phyloP scores from a whole-genome alignment of 2,329 filamentous ascomycete genomes.

The Cadophora malorum region DNA sequence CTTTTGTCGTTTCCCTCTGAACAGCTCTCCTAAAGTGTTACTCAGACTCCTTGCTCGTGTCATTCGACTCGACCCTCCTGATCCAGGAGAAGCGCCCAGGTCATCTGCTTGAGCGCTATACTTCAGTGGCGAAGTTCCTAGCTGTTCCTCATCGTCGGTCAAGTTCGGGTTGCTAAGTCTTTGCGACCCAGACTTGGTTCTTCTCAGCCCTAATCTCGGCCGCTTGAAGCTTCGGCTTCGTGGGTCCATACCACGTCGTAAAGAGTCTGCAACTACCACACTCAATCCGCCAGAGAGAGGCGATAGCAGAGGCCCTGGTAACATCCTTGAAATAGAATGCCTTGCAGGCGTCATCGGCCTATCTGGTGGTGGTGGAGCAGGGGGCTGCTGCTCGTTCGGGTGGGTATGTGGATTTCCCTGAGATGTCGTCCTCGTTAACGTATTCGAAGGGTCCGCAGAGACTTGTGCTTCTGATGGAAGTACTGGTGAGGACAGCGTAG shows the following conservation, averaged over 20 bases:
- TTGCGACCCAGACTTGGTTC: slow-evolving; percentile 41
- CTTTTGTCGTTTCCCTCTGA: slow-evolving; percentile 36
- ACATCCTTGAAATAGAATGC: slow-evolving; percentile 57
- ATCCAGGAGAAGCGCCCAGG: slow-evolving; percentile 36
- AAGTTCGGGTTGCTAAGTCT: slow-evolving; percentile 30
- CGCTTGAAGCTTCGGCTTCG: slow-evolving; percentile 43
- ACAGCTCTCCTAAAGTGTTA: slow-evolving; percentile 42
- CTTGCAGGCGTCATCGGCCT: slow-evolving; percentile 50
- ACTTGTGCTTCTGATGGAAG: slow-evolving; percentile 43
- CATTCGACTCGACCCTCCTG: slow-evolving; percentile 27
- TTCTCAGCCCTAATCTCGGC: slow-evolving; percentile 39
- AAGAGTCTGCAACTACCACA: slow-evolving; percentile 68
- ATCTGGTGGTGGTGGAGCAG: slow-evolving; percentile 48
- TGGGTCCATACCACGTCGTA: slow-evolving; percentile 58
- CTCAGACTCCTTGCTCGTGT: slow-evolving; percentile 43
- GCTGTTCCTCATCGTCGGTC: slow-evolving; percentile 32
- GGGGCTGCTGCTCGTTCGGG: slow-evolving; percentile 42
- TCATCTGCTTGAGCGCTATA: slow-evolving; percentile 22
- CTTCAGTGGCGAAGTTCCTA: slow-evolving; percentile 31
- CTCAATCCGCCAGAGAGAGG: slow-evolving; percentile 66
- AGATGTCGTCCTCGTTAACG: slow-evolving; percentile 37
- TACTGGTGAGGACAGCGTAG: slow-evolving; percentile 39
- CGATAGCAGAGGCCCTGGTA: slow-evolving; percentile 63
- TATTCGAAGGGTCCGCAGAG: slow-evolving; percentile 33
- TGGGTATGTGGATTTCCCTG: slow-evolving; percentile 41